Evolutionary conservation across 495 filamentous ascomycete genomes (phyloP), one percentile per base, ranked within the genome.

Genomic region (Aspergillus asperescens): DNA sequence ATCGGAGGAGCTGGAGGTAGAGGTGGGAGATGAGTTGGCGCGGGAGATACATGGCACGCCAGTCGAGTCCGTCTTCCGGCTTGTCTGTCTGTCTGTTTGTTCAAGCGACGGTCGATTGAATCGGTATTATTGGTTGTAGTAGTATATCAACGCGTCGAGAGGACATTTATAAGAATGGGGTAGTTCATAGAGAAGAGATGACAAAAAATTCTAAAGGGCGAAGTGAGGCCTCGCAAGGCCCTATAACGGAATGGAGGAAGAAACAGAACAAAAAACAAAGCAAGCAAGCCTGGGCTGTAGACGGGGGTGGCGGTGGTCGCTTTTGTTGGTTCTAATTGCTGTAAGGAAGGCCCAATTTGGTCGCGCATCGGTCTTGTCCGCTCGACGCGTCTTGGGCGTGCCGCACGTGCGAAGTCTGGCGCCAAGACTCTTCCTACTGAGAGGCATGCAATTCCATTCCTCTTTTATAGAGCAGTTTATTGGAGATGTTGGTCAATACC

Each of bases 1-100:
- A 84, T 61, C 78, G 79, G 64, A 90, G 80, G 40, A 97, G 84
- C 69, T 95, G 85, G 48, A 80, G 76, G 79, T 98, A 97, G 60
- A 96, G 84, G 57, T 90, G 89, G 31, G 88, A 85, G 66, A 98
- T 85, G 50, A 93, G 82, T 56, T 78, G 75, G 59, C 94, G 89
- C 56, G 93, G 93, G 47, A 98, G 88, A 83, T 95, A 96, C 93
- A 98, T 98, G 64, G 64, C 23, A n/a, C n/a, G n/a, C n/a, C n/a
- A n/a, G n/a, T n/a, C n/a, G n/a, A n/a, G n/a, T n/a, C n/a, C n/a
- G n/a, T n/a, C n/a, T n/a, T n/a, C n/a, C 20, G 20, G n/a, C 4
- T 8, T 42, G 23, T 42, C 20, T 25, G 39, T 42, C 22, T 23
- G 22, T 42, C 20, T 42, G 4, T 6, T 20, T n/a, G 39, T 25